Evolutionary conservation across 345 rosid genomes (phyloP).

Genomic region (Gossypium anomalum): DNA sequence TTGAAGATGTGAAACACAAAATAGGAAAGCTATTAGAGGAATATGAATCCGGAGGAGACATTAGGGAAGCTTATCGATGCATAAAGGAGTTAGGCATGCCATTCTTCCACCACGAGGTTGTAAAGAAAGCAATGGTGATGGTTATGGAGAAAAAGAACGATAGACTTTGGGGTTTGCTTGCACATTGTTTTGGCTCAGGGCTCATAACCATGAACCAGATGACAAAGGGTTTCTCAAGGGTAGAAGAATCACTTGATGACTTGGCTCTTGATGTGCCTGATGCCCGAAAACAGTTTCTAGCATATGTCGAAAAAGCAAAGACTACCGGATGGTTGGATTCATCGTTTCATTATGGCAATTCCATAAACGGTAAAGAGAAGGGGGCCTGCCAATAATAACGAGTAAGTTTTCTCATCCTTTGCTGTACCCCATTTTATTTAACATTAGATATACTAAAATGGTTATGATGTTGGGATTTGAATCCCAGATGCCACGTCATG

Average conservation of each 20-base stretch:
- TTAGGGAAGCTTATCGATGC: constrained; percentile 67
- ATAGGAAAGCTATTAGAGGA: constrained; percentile 71
- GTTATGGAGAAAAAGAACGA: constrained; percentile 61
- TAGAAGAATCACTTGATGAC: constrained; percentile 69
- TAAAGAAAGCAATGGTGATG: constrained; percentile 60
- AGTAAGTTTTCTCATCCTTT: constrained; percentile 7
- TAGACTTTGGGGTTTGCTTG: constrained; percentile 51
- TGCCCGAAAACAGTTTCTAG: constrained; percentile 47
- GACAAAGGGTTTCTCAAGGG: constrained; percentile 71
- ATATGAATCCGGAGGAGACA: constrained; percentile 70
- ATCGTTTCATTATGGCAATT: constrained; percentile 34
- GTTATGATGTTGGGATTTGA: background rate
- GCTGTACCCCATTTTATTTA: background rate
- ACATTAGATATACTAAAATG: too few relatives aligned
- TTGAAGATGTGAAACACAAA: constrained; percentile 71
- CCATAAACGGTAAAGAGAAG: constrained; percentile 35
- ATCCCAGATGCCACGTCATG: background rate
- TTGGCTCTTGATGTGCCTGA: constrained; percentile 78
- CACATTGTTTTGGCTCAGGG: constrained; percentile 56
- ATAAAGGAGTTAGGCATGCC: constrained; percentile 85
- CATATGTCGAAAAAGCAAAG: constrained; percentile 58
- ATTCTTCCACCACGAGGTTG: constrained; percentile 81
- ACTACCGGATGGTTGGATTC: constrained; percentile 63
- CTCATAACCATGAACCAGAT: constrained; percentile 70
- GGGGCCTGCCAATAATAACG: constrained; percentile 18